phyloP scores from a whole-genome alignment of 2,329 filamentous ascomycete species.

The Trichoderma asperellum region DNA sequence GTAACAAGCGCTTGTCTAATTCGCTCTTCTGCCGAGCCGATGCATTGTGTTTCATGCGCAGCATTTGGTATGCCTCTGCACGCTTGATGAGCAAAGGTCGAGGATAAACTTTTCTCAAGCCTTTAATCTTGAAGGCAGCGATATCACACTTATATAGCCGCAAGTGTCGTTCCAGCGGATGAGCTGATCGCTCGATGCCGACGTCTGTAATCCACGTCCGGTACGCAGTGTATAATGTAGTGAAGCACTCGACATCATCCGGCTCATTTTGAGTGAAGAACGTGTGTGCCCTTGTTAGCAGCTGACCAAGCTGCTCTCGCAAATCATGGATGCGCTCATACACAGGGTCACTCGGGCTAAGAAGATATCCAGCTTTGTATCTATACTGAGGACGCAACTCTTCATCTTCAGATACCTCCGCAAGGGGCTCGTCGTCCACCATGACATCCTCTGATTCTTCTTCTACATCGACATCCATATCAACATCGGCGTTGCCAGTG shows the following conservation, averaged over 20 bases:
- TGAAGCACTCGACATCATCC: constrained; percentile 95
- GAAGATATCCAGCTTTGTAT: constrained; percentile 84
- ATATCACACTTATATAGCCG: constrained; percentile 85
- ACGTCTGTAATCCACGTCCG: constrained; percentile 97
- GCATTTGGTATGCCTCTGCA: constrained; percentile 91
- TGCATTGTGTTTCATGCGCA: constrained; percentile 92
- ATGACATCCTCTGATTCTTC: constrained; percentile 48
- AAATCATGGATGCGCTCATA: constrained; percentile 81
- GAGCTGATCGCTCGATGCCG: constrained; percentile 91
- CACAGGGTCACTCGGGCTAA: constrained; percentile 58
- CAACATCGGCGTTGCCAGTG: constrained; percentile 47
- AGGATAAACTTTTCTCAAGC: constrained; percentile 88
- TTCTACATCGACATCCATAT: constrained; percentile 53
- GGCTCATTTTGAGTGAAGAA: constrained; percentile 86
- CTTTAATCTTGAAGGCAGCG: constrained; percentile 91
- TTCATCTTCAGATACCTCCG: constrained; percentile 74
- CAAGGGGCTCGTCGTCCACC: constrained; percentile 57
- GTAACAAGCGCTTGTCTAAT: constrained; percentile 81
- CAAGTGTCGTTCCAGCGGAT: constrained; percentile 85
- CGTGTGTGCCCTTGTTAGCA: constrained; percentile 80
- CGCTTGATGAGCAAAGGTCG: constrained; percentile 88
- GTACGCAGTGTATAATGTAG: constrained; percentile 87
- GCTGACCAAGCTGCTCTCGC: constrained; percentile 76
- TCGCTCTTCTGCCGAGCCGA: constrained; percentile 84
- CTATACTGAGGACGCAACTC: constrained; percentile 84